Conservation (phyloP, 83 land plant species). For the Isoetes engelmannii region DNA sequence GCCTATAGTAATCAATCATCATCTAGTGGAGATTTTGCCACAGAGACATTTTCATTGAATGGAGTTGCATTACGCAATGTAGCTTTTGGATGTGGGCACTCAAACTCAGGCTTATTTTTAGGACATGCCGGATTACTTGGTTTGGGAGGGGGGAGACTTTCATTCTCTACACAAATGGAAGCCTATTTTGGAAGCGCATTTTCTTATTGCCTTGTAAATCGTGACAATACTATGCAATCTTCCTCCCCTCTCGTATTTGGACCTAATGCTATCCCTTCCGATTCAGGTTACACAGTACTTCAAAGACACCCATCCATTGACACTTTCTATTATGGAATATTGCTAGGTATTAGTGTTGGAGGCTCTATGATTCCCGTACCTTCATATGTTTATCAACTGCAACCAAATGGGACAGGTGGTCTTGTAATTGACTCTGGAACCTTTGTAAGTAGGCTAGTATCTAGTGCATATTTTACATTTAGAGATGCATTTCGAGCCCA, state of each 20-base stretch:
- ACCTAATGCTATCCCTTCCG: background rate
- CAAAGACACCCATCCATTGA: background rate
- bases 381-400: background rate
- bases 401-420: conserved; percentile 1
- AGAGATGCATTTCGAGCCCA: conserved; percentile 3
- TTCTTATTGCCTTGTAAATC: conserved; percentile 13
- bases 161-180: background rate
- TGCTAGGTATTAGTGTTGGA: conserved; percentile 1
- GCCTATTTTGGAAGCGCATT: background rate
- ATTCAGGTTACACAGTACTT: background rate
- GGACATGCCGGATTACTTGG: conserved; percentile 2
- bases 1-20: background rate
- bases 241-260: conserved; percentile 5
- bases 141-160: conserved; percentile 6
- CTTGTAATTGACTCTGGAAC: conserved; percentile 48
- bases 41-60: background rate
- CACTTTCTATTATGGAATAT: background rate
- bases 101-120: conserved; percentile 4
- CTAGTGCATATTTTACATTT: background rate
- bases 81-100: conserved; percentile 11
- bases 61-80: background rate
- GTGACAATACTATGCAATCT: background rate
- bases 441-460: conserved; percentile 50
- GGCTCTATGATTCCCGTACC: conserved; percentile 5
- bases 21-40: background rate